phyloP scores from a whole-genome alignment of 2,329 filamentous ascomycete species.

The Phialocephala subalpina region DNA sequence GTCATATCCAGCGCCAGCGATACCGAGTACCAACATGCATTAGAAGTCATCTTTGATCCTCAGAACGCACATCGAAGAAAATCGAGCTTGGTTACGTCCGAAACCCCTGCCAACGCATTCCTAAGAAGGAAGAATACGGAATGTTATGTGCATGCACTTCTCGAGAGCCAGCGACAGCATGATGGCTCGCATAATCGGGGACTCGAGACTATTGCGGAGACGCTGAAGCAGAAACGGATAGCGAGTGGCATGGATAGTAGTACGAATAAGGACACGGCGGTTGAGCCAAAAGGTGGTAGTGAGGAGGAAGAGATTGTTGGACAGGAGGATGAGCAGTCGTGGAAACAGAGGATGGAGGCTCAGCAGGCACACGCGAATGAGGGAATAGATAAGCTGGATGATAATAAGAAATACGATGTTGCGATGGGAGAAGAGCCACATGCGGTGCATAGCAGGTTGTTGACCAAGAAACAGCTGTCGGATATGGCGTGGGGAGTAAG shows the following conservation, averaged over 20 bases:
- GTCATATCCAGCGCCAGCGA: conserved; percentile 41
- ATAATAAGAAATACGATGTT: conserved; percentile 17
- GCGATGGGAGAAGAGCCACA: conserved; percentile 24
- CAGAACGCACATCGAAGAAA: conserved; percentile 69
- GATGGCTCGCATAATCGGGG: conserved; percentile 39
- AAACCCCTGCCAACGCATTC: conserved; percentile 50
- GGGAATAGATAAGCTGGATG: neutral
- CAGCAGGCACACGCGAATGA: too few species aligned
- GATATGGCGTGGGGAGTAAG: conserved; percentile 98
- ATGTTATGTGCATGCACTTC: conserved; percentile 71
- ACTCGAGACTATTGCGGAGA: conserved; percentile 41
- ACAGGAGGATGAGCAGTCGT: conserved; percentile 64
- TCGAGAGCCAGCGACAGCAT: conserved; percentile 61
- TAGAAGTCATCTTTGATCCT: conserved; percentile 67
- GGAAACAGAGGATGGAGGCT: conserved; percentile 50
- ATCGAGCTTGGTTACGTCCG: conserved; percentile 66
- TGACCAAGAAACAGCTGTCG: conserved; percentile 93
- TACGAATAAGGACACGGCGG: conserved; percentile 11
- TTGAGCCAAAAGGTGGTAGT: conserved; percentile 29
- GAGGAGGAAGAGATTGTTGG: conserved; percentile 45
- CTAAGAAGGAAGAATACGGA: conserved; percentile 55
- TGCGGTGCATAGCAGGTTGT: conserved; percentile 68
- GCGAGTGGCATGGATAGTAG: conserved; percentile 16
- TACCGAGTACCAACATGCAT: conserved; percentile 45
- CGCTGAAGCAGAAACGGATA: conserved; percentile 30